These are phyloP conservation scores for Bolboschoenus planiculmis DNA, from an alignment of 176 grass and related monocot genomes.

Conservation along the genomic window DNA sequence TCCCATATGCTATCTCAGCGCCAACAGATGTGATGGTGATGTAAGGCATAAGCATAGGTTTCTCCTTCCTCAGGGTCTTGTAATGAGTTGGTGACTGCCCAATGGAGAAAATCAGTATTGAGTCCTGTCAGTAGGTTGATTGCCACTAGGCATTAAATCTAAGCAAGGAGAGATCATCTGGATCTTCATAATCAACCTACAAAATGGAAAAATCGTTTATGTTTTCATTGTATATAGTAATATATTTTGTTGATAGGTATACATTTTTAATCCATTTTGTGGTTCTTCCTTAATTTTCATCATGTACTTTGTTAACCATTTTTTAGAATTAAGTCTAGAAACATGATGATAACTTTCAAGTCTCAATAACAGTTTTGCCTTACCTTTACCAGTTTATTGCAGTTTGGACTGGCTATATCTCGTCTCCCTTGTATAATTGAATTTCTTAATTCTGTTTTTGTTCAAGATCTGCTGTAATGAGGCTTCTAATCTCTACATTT, in stretches of 20 bases:
- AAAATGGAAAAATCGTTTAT: neutral
- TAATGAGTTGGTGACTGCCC: slow-evolving; percentile 62
- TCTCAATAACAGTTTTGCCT: neutral
- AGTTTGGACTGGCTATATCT: neutral
- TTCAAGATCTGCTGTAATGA: neutral
- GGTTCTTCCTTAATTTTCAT: neutral
- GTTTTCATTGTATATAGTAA: slow-evolving; percentile 3
- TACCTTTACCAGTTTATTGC: neutral
- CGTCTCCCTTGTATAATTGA: neutral
- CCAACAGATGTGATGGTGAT: slow-evolving; percentile 91
- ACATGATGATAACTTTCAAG: neutral
- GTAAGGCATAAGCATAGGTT: slow-evolving; percentile 76
- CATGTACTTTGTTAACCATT: neutral
- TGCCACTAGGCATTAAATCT: slow-evolving; percentile 70
- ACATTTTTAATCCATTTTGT: too few relatives aligned
- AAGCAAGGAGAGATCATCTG: slow-evolving; percentile 61
- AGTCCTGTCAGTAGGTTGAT: slow-evolving; percentile 58
- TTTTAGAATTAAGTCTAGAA: neutral
- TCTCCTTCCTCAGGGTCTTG: slow-evolving; percentile 54
- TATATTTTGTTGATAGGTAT: neutral
- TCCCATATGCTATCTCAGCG: slow-evolving; percentile 78
- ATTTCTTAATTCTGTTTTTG: neutral
- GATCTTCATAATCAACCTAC: slow-evolving; percentile 76
- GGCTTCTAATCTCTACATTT: neutral
- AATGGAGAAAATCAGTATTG: slow-evolving; percentile 70